phyloP scores from a whole-genome alignment of 2,329 filamentous ascomycete genomes.

The Fusarium sp. region DNA sequence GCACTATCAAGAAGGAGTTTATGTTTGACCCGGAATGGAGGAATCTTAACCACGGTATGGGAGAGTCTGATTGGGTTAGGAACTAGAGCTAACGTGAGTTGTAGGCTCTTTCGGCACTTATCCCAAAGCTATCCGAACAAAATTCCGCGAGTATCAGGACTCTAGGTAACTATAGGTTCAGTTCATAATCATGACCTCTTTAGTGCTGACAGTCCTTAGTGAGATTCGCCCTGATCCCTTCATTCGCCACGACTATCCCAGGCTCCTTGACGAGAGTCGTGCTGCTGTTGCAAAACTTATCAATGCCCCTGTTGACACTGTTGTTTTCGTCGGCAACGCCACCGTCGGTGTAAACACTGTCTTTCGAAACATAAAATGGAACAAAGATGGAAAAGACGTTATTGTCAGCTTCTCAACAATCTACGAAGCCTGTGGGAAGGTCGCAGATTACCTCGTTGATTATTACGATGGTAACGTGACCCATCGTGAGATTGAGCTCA shows the following conservation, averaged over 20 bases:
- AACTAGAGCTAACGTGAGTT: background rate
- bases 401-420: slow-evolving; percentile 84
- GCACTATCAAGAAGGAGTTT: slow-evolving; percentile 71
- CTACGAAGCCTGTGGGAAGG: slow-evolving; percentile 83
- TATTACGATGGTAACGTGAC: slow-evolving; percentile 63
- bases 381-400: slow-evolving; percentile 78
- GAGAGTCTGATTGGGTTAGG: background rate
- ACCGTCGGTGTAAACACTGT: slow-evolving; percentile 84
- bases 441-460: slow-evolving; percentile 78
- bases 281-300: slow-evolving; percentile 75
- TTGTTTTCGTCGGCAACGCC: slow-evolving; percentile 86
- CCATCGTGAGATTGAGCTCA: slow-evolving; percentile 68
- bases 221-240: slow-evolving; percentile 82
- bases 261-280: slow-evolving; percentile 75
- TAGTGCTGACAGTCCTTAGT: slow-evolving; percentile 16
- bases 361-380: slow-evolving; percentile 79
- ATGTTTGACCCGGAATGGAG: slow-evolving; percentile 75
- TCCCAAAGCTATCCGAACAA: slow-evolving; percentile 71
- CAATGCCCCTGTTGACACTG: slow-evolving; percentile 72
- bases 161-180: slow-evolving; percentile 50
- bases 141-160: slow-evolving; percentile 75
- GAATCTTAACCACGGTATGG: slow-evolving; percentile 82
- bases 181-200: no score
- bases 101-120: slow-evolving; percentile 84
- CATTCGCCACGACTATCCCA: slow-evolving; percentile 76